These are phyloP conservation scores for Aleurites moluccanus DNA, from an alignment of 441 rosid species.

Conservation along the genomic window DNA sequence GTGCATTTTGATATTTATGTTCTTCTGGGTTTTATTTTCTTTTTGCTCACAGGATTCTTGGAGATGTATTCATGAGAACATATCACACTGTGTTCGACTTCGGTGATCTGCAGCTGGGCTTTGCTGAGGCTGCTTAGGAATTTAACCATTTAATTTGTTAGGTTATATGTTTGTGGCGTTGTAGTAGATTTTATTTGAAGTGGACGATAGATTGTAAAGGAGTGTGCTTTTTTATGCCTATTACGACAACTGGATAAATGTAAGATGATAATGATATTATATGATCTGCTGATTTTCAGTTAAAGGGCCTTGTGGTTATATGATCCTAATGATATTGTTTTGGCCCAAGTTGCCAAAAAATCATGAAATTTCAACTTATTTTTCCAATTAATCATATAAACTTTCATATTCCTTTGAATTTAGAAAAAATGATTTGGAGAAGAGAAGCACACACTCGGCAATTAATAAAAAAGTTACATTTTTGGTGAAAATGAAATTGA, in stretches of 20 bases:
- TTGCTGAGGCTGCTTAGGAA: conserved; percentile 55
- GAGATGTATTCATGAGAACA: conserved; percentile 75
- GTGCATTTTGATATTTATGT: background rate
- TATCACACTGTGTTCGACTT: conserved; percentile 74
- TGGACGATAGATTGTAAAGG: background rate
- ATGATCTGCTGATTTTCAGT: conserved; percentile 22
- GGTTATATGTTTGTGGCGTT: background rate
- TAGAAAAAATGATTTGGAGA: no score
- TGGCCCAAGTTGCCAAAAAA: no score
- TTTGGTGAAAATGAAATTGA: no score
- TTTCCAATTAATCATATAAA: no score
- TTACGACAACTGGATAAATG: background rate
- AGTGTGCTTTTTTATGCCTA: background rate
- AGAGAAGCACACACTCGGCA: no score
- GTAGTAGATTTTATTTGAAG: background rate
- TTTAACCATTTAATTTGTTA: background rate
- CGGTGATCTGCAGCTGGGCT: conserved; percentile 54
- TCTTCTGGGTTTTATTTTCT: background rate
- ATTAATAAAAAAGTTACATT: no score
- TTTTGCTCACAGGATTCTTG: conserved; percentile 55
- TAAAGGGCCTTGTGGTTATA: no score
- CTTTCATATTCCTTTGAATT: no score
- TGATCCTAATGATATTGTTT: no score
- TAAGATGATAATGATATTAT: background rate
- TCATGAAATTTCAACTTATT: no score